phyloP scores from a whole-genome alignment of 768 basidiomycete species.

The Botryobasidium botryosum region DNA sequence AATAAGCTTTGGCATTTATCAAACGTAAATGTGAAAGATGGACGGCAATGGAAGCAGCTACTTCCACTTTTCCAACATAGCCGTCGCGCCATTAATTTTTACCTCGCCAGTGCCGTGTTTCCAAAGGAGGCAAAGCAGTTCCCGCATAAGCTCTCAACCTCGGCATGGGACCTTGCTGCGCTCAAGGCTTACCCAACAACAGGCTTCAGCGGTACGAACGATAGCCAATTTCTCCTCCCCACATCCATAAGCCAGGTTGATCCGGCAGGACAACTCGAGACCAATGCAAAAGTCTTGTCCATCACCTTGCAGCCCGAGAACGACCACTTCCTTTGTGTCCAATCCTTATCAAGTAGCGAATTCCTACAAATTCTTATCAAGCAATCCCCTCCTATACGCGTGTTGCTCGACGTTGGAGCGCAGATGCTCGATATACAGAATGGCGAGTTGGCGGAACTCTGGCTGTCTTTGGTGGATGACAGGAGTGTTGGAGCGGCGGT shows the following conservation, averaged over 20 bases:
- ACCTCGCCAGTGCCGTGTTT: conserved; percentile 29
- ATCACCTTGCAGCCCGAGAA: conserved; percentile 2
- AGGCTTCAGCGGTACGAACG: conserved; percentile 42
- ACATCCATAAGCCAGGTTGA: conserved; percentile 4
- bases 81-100: conserved; percentile 30
- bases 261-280: background rate
- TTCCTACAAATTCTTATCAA: background rate
- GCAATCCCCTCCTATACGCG: background rate
- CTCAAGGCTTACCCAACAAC: conserved; percentile 23
- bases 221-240: conserved; percentile 19
- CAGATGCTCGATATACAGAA: conserved; percentile 2
- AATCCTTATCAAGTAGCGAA: background rate
- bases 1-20: too few relatives aligned
- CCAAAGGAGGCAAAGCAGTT: conserved; percentile 35
- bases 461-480: background rate
- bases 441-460: background rate
- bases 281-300: conserved; percentile 3
- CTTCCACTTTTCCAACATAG: conserved; percentile 25
- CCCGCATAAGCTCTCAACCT: conserved; percentile 29
- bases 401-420: conserved; percentile 4
- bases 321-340: background rate
- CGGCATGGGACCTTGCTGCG: conserved; percentile 37
- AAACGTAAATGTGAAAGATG: conserved; percentile 31
- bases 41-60: conserved; percentile 19
- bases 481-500: conserved; percentile 1